Percentiles rank a stretch among this genome's conserved stretches.
Conservation (phyloP, 441 rosid species). For the Eutrema salsugineum region DNA sequence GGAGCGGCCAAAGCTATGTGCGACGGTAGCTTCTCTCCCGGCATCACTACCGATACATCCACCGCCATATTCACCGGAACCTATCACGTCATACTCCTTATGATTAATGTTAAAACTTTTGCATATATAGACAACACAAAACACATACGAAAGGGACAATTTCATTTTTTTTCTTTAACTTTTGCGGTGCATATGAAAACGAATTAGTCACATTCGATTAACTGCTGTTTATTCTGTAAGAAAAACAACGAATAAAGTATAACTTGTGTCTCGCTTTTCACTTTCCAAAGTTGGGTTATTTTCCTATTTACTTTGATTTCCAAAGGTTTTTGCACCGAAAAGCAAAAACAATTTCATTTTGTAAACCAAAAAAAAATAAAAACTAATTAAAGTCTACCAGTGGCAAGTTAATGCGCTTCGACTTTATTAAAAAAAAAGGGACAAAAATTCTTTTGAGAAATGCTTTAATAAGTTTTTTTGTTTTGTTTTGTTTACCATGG, state of each 20-base stretch:
- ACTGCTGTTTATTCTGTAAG: background rate
- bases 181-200: background rate
- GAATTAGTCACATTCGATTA: background rate
- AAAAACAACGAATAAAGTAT: background rate
- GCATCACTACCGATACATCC: constrained; percentile 89
- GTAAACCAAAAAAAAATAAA: background rate
- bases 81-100: constrained; percentile 36
- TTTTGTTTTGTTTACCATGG: constrained; percentile 18
- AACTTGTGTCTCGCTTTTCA: constrained; percentile 5
- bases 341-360: background rate
- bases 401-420: constrained; percentile 24
- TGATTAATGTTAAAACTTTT: background rate
- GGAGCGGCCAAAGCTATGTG: constrained; percentile 90
- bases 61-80: constrained; percentile 36
- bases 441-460: constrained; percentile 19
- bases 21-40: constrained; percentile 75
- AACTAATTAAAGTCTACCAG: background rate
- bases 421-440: constrained; percentile 8
- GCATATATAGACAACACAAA: background rate
- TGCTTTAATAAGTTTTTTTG: constrained; percentile 14
- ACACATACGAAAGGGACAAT: background rate
- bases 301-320: background rate
- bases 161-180: background rate
- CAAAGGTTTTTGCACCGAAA: constrained; percentile 18
- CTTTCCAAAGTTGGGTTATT: background rate